These are phyloP conservation scores for Melanogaster broomeanus DNA, from an alignment of 768 basidiomycete species.

Conservation along the genomic window DNA sequence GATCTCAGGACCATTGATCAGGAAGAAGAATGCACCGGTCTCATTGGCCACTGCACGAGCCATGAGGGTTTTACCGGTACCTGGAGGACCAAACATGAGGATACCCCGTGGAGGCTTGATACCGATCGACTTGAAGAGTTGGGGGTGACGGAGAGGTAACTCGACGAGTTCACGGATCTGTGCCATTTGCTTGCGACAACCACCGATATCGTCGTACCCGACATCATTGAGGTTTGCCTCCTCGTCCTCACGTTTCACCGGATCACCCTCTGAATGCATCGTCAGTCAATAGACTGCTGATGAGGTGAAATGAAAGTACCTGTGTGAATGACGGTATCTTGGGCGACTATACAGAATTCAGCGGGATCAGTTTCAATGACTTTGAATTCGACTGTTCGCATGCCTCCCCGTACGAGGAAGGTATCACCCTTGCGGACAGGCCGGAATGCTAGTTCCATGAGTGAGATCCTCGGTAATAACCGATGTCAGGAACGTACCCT, in stretches of 20 bases:
- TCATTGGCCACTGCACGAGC: constrained; percentile 99
- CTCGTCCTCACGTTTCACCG: constrained; percentile 98
- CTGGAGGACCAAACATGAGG: constrained; percentile 97
- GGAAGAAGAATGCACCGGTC: constrained; percentile 99
- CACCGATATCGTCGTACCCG: constrained; percentile 99
- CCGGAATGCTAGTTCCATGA: constrained; percentile 66
- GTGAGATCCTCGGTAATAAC: not conserved
- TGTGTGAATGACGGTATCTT: constrained; percentile 97
- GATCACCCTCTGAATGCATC: constrained; percentile 80
- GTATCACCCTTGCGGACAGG: constrained; percentile 97
- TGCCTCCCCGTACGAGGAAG: constrained; percentile 98
- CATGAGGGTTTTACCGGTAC: constrained; percentile 99
- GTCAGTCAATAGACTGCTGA: constrained; percentile 1
- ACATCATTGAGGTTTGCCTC: constrained; percentile 96
- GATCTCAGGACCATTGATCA: constrained; percentile 99
- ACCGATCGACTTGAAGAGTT: constrained; percentile 99
- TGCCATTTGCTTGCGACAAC: constrained; percentile 99
- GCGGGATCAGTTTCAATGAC: constrained; percentile 97
- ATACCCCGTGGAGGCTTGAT: constrained; percentile 99
- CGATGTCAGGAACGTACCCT: constrained; percentile 52
- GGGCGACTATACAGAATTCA: constrained; percentile 98
- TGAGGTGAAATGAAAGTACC: constrained; percentile 38
- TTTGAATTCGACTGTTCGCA: constrained; percentile 99
- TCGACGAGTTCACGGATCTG: constrained; percentile 99
- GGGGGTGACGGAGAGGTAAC: constrained; percentile 95